Evolutionary conservation across 1,284 basidiomycete species (phyloP), one percentile per base, ranked within the genome.

Genomic region (Ustilago hordei): DNA sequence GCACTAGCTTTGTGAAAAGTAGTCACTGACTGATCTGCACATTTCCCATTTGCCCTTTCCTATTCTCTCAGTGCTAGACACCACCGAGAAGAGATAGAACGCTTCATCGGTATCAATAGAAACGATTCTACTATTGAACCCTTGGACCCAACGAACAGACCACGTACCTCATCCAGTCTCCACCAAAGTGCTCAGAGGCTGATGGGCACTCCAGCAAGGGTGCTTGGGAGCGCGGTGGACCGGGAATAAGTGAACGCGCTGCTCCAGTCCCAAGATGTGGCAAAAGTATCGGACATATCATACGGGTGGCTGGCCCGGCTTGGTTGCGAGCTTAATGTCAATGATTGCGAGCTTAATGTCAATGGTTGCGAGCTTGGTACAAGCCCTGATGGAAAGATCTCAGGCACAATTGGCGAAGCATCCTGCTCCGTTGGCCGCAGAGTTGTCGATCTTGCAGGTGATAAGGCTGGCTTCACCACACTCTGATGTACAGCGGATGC

Each of bases 31-130:
- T 15, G 8, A 19, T n/a, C n/a, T 41, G n/a, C n/a, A 31, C 35
- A 2, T 38, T 11, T 17, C 13, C 23, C 28, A 2, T 28, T 36
- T 32, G 23, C 23, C 48, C 9, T 34, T 11, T 13, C 15, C 12
- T 5, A 13, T 5, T n/a, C 55, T 39, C 23, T 17, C 70, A 78
- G 77, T 72, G 45, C 54, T 81, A n/a, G 80, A 81, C 53, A 80
- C 78, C n/a, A 48, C 77, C 38, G 80, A 81, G 15, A 81, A 80
- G 63, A 81, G 75, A 55, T 80, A 68, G 62, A 66, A 12, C 39
- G 4, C 15, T 50, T 17, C 55, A 7, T 23, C 15, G 39, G 45
- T 50, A 19, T 11, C 15, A 39, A 39, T 39, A 39, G 9, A 17
- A 17, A 2, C 38, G 11, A 17, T 39, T 6, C 38, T 11, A 9